These are phyloP conservation scores for Aureobasidium leucospermi DNA, from an alignment of 2,329 filamentous ascomycete genomes.

Conservation along the genomic window DNA sequence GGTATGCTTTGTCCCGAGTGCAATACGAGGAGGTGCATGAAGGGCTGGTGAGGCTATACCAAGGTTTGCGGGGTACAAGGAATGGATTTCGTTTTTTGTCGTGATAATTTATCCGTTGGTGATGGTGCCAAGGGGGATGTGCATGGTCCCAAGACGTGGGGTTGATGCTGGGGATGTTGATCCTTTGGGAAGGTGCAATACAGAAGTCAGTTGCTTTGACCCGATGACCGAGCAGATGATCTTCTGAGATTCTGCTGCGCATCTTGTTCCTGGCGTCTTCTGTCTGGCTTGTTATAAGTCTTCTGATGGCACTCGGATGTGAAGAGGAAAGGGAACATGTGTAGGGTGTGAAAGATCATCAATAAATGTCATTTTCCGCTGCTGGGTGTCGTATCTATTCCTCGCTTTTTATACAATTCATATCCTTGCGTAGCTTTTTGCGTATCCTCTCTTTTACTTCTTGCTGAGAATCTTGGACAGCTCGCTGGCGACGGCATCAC, in stretches of 20 bases:
- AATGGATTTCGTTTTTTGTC: background rate
- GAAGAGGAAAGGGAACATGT: too few relatives aligned
- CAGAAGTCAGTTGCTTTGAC: background rate
- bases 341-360: background rate
- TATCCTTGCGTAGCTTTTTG: background rate
- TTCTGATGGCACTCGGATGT: too few relatives aligned
- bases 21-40: background rate
- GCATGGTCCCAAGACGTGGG: background rate
- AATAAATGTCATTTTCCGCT: background rate
- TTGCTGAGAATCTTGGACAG: constrained; percentile 58
- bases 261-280: background rate
- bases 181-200: background rate
- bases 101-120: constrained; percentile 1
- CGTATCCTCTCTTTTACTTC: background rate
- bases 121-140: background rate
- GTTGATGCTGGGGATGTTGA: background rate
- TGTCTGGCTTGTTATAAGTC: too few relatives aligned
- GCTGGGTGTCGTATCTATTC: constrained; percentile 1
- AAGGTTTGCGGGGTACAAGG: background rate
- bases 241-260: too few relatives aligned
- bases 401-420: constrained; percentile 1
- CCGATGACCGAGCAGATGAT: background rate
- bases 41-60: background rate
- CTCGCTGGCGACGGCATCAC: constrained; percentile 72
- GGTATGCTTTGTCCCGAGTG: background rate